phyloP scores from a whole-genome alignment of 129 eudicot genomes.

The Smallanthus sonchifolius region DNA sequence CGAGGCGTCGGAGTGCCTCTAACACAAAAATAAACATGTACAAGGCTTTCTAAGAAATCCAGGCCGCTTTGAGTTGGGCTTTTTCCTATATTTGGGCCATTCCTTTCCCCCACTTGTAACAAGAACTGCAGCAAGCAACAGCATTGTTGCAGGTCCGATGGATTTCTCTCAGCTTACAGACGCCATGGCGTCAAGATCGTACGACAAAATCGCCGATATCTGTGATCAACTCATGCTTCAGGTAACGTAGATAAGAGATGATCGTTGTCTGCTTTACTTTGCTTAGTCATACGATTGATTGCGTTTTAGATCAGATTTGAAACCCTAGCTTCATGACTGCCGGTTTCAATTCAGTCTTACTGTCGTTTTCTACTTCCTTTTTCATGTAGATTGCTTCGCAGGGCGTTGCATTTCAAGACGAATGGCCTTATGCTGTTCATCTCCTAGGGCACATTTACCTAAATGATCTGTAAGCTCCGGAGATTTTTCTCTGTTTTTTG shows the following conservation, averaged over 20 bases:
- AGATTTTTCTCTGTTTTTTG: neutral
- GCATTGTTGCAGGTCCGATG: constrained; percentile 26
- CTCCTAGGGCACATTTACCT: constrained; percentile 76
- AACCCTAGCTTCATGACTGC: constrained; percentile 34
- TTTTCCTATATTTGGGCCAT: neutral
- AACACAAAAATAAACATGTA: too few species aligned
- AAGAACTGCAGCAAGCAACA: neutral
- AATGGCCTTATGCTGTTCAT: constrained; percentile 91
- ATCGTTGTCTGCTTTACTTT: neutral
- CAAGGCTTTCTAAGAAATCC: neutral
- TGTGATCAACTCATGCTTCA: constrained; percentile 74
- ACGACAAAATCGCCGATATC: constrained; percentile 56
- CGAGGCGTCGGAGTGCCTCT: too few species aligned
- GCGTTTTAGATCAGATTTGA: constrained; percentile 5
- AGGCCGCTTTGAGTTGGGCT: constrained; percentile 1
- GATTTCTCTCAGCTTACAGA: constrained; percentile 60
- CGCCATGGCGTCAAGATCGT: constrained; percentile 58
- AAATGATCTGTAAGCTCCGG: constrained; percentile 56
- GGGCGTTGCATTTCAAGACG: constrained; percentile 60
- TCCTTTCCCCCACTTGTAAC: neutral
- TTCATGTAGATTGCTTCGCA: constrained; percentile 51
- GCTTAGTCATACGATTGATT: neutral
- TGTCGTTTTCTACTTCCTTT: neutral
- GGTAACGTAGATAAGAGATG: constrained; percentile 19
- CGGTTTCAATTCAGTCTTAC: neutral